Percentiles rank a stretch among this genome's conserved stretches.
Evolutionary conservation across 2,329 filamentous ascomycete species (phyloP).

Genomic region (Laburnicola sp.): DNA sequence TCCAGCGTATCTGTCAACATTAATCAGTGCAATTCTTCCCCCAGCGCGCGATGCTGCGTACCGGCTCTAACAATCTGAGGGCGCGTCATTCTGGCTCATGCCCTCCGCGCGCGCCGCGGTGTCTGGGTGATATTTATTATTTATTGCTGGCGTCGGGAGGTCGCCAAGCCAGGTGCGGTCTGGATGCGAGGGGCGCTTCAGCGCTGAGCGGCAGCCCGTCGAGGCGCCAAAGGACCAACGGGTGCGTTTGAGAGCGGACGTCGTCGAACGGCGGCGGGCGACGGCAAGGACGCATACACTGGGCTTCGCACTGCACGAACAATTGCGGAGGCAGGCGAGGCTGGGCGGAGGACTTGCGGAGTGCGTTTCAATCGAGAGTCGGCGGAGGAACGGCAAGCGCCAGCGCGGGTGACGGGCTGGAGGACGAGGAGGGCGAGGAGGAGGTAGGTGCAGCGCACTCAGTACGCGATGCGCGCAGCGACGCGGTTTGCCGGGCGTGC

Average conservation of each 20-base stretch:
- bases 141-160: slow-evolving; percentile 15
- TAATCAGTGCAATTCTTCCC: background rate
- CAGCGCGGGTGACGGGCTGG: background rate
- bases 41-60: slow-evolving; percentile 33
- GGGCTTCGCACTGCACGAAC: background rate
- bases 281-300: slow-evolving; percentile 3
- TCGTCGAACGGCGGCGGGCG: slow-evolving; percentile 17
- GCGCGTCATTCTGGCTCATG: slow-evolving; percentile 55
- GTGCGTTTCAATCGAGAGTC: background rate
- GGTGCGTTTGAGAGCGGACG: slow-evolving; percentile 7
- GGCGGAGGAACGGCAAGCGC: background rate
- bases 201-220: slow-evolving; percentile 2
- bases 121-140: slow-evolving; percentile 13
- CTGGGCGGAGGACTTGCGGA: slow-evolving; percentile 19
- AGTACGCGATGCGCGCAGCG: no score
- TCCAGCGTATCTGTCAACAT: slow-evolving; percentile 81
- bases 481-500: background rate
- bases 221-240: background rate
- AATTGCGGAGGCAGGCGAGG: slow-evolving; percentile 4
- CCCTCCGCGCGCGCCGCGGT: slow-evolving; percentile 16
- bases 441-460: no score
- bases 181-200: slow-evolving; percentile 26
- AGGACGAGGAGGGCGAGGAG: background rate
- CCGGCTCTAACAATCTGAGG: slow-evolving; percentile 61
- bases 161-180: slow-evolving; percentile 32